Evolutionary conservation across 768 basidiomycete genomes (phyloP).

Genomic region (Terana coerulea): DNA sequence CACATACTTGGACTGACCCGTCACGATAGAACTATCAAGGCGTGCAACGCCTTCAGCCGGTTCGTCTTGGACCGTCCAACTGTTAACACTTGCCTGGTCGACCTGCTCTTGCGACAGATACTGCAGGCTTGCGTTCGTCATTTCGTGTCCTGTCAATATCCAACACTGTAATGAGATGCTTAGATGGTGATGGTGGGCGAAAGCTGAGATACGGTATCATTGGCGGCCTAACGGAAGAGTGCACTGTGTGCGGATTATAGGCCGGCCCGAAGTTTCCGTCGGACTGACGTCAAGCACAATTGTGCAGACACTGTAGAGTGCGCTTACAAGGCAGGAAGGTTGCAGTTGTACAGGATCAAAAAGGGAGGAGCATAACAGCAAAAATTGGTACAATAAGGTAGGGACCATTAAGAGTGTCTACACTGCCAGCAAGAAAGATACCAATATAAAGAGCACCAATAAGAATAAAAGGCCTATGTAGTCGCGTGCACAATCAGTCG

Average conservation of each 20-base stretch:
- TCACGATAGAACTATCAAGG: conserved; percentile 48
- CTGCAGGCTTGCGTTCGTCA: conserved; percentile 26
- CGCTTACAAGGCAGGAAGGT: too few relatives aligned
- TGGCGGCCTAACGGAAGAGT: too few relatives aligned
- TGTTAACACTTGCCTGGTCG: conserved; percentile 40
- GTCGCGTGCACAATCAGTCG: neutral
- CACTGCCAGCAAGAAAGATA: neutral
- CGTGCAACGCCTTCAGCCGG: neutral
- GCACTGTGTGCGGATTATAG: too few relatives aligned
- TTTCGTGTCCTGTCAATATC: too few relatives aligned
- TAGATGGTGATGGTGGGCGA: too few relatives aligned
- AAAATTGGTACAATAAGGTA: neutral
- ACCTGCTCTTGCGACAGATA: conserved; percentile 57
- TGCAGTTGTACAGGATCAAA: too few relatives aligned
- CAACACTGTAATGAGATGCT: too few relatives aligned
- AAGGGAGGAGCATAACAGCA: neutral
- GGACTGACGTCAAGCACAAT: too few relatives aligned
- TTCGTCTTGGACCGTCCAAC: too few relatives aligned
- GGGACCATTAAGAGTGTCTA: neutral
- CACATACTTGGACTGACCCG: conserved; percentile 55
- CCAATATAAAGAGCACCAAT: neutral
- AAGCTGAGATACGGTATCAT: too few relatives aligned
- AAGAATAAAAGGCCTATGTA: neutral
- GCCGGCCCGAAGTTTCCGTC: too few relatives aligned
- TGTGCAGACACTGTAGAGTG: too few relatives aligned